phyloP scores from a whole-genome alignment of 2,329 filamentous ascomycete species.

The Paramyrothecium sp. region DNA sequence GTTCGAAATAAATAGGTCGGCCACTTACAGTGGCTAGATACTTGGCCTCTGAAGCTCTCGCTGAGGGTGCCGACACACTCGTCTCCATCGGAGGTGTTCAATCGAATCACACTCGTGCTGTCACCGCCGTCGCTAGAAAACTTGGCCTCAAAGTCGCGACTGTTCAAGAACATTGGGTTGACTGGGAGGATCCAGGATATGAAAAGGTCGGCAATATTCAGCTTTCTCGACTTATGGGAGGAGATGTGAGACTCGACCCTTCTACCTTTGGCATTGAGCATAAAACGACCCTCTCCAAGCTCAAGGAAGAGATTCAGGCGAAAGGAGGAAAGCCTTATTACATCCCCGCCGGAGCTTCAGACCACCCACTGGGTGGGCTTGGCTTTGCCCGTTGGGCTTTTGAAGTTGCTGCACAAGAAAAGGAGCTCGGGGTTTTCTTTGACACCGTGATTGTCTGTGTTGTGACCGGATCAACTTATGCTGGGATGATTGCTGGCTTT shows the following conservation, averaged over 20 bases:
- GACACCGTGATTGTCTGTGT: constrained; percentile 68
- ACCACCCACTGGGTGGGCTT: constrained; percentile 67
- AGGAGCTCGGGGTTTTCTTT: constrained; percentile 60
- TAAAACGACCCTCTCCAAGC: constrained; percentile 55
- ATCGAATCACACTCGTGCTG: constrained; percentile 68
- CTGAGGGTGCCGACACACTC: constrained; percentile 57
- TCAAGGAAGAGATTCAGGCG: constrained; percentile 51
- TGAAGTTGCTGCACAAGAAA: constrained; percentile 65
- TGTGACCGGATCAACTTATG: constrained; percentile 69
- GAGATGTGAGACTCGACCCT: constrained; percentile 59
- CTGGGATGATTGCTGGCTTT: constrained; percentile 71
- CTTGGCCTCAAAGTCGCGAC: constrained; percentile 52
- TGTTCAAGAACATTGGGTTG: constrained; percentile 69
- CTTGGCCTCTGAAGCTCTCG: constrained; percentile 60
- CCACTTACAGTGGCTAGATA: constrained; percentile 41
- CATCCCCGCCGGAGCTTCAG: constrained; percentile 69
- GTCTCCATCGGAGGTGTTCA: constrained; percentile 68
- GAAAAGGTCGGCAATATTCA: constrained; percentile 70
- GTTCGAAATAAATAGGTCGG: background rate
- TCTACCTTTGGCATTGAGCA: constrained; percentile 67
- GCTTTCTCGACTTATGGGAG: constrained; percentile 65
- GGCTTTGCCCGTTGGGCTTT: constrained; percentile 72
- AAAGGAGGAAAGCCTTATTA: constrained; percentile 64
- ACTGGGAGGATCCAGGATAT: constrained; percentile 58
- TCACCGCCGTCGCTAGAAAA: constrained; percentile 60